Evolutionary conservation across 345 rosid species (phyloP), one percentile per base, ranked within the genome.

Genomic region (Camelina neglecta): DNA sequence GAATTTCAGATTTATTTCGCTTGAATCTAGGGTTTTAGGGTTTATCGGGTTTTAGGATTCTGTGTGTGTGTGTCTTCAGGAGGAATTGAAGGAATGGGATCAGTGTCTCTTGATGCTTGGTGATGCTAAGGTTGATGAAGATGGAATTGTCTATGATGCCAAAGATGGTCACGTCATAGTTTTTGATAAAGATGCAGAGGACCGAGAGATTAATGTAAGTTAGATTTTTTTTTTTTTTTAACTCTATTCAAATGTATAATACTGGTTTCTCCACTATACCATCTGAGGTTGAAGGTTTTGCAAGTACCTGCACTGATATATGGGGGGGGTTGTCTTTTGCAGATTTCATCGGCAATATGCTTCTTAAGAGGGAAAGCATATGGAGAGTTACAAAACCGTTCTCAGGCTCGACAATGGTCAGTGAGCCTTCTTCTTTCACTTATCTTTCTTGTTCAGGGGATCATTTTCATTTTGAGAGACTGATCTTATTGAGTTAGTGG

Each of bases 21-120:
- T 18, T 29, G 7, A 39, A 18, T 18, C 18, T 9, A 67, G 29
- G 75, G 55, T 20, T 41, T 75, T 65, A 75, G 73, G 77, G 73
- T 82, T 64, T 65, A 73, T 60, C 1, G 39, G 21, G 55, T 24
- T n/a, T n/a, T n/a, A n/a, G 8, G 21, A 57, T 41, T 16, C 1
- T 51, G 29, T 77, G 54, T 65, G 47, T 74, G 31, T 29, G 31
- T 29, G 3, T 24, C 24, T 57, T 48, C 81, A 92, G 99, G 98
- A 95, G 83, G 97, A 94, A 75, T 76, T 94, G 73, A 94, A 89
- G 78, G 98, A 94, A 79, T 92, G 98, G 98, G 97, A 95, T 75
- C 97, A 93, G 75, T 93, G 99, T 77, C 85, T 95, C 8, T 75
- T 67, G 65, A 93, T 89, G 93, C 89, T 93, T 10, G 94, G 99